A percentile compares a stretch with the other conserved stretches of the same genome.
These are phyloP conservation scores for Hypomyces rosellus DNA, from an alignment of 2,329 filamentous ascomycete species.

Conservation along the genomic window DNA sequence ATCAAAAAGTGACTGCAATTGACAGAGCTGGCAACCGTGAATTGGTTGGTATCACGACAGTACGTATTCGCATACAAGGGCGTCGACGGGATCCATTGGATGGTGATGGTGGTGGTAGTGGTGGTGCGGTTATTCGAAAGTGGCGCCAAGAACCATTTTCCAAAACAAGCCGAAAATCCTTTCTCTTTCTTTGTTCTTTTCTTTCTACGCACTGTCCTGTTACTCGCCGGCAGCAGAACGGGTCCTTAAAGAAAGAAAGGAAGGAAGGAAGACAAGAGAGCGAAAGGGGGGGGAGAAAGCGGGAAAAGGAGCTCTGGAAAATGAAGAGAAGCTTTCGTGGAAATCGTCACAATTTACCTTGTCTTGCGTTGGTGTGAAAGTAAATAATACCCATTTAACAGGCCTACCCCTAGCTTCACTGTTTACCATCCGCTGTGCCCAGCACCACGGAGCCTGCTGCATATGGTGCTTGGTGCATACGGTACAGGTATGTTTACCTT, in stretches of 20 bases:
- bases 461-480: too few relatives aligned
- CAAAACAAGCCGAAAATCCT: background rate
- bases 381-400: background rate
- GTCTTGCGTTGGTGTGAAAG: background rate
- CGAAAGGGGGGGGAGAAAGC: background rate
- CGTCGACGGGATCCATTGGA: conserved; percentile 9
- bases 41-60: conserved; percentile 10
- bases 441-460: too few relatives aligned
- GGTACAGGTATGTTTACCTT: too few relatives aligned
- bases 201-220: background rate
- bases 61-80: conserved; percentile 3
- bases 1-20: background rate
- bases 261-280: background rate
- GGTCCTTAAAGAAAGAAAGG: too few relatives aligned
- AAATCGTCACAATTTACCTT: background rate
- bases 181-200: background rate
- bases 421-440: background rate
- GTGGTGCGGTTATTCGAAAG: conserved; percentile 1
- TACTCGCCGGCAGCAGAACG: too few relatives aligned
- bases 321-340: background rate
- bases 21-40: conserved; percentile 1
- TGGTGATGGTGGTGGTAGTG: background rate
- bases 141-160: background rate
- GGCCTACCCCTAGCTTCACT: background rate
- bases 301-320: too few relatives aligned